These are phyloP conservation scores for Solanum chaucha DNA, from an alignment of 257 asterid genomes.

Conservation along the genomic window DNA sequence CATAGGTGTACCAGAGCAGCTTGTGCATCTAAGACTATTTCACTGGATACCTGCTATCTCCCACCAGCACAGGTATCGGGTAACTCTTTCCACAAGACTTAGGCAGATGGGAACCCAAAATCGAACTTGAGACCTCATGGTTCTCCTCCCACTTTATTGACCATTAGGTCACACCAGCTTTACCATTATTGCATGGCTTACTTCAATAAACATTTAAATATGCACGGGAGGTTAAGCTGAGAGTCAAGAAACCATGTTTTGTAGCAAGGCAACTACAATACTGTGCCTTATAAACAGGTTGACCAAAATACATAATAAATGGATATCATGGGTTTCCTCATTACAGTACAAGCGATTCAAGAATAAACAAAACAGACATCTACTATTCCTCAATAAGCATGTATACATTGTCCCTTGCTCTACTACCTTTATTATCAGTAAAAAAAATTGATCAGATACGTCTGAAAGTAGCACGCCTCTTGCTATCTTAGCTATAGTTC, in stretches of 20 bases:
- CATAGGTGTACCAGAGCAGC: not conserved
- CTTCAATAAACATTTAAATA: not conserved
- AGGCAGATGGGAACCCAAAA: not conserved
- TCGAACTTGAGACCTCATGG: not conserved
- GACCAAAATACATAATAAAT: not conserved
- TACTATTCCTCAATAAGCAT: not conserved
- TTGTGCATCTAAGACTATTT: not conserved
- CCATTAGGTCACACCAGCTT: not conserved
- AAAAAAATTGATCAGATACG: not conserved
- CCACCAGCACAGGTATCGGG: not conserved
- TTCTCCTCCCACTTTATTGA: not conserved
- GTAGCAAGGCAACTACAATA: not conserved
- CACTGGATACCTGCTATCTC: not conserved
- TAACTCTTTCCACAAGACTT: not conserved
- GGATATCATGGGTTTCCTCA: not conserved
- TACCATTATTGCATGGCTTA: not conserved
- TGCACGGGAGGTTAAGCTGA: not conserved
- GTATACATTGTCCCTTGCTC: not conserved
- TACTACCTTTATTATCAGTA: not conserved
- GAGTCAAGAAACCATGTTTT: not conserved
- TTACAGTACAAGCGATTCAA: not conserved
- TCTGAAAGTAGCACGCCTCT: not conserved
- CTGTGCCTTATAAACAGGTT: too few relatives aligned
- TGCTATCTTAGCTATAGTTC: not conserved
- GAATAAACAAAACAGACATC: not conserved